These are phyloP conservation scores for Leccinum boreale DNA, from an alignment of 768 basidiomycete genomes.

Conservation along the genomic window DNA sequence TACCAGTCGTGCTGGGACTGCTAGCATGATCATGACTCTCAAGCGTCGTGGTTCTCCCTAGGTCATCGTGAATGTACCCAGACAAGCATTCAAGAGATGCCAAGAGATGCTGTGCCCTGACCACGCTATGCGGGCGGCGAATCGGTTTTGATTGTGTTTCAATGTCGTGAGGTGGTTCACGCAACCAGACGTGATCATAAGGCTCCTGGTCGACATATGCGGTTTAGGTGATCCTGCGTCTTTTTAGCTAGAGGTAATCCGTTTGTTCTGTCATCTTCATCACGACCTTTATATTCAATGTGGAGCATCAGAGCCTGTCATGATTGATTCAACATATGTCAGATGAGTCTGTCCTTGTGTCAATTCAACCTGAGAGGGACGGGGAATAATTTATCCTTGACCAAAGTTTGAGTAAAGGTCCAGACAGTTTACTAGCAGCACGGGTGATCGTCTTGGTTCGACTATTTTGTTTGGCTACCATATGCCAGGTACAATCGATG, in stretches of 20 bases:
- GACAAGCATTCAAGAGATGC: conserved; percentile 44
- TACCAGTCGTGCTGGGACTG: conserved; percentile 52
- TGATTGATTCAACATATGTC: neutral
- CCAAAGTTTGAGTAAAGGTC: neutral
- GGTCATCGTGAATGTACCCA: conserved; percentile 14
- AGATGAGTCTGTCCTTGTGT: neutral
- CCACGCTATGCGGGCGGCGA: conserved; percentile 48
- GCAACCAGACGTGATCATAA: conserved; percentile 13
- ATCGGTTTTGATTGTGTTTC: conserved; percentile 57
- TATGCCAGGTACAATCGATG: neutral
- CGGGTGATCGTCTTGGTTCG: neutral
- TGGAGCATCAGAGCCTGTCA: neutral
- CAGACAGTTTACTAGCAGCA: neutral
- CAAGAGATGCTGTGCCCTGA: conserved; percentile 62
- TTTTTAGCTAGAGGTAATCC: neutral
- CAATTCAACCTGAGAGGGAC: neutral
- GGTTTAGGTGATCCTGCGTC: neutral
- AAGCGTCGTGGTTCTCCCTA: conserved; percentile 49
- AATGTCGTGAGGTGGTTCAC: conserved; percentile 60
- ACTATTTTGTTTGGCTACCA: neutral
- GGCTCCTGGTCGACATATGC: neutral
- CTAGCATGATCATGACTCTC: conserved; percentile 52
- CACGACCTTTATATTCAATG: neutral
- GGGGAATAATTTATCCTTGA: neutral
- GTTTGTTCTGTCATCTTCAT: neutral